phyloP scores from a whole-genome alignment of 169 alveolate genomes.

The Plasmodium cynomolgi region DNA sequence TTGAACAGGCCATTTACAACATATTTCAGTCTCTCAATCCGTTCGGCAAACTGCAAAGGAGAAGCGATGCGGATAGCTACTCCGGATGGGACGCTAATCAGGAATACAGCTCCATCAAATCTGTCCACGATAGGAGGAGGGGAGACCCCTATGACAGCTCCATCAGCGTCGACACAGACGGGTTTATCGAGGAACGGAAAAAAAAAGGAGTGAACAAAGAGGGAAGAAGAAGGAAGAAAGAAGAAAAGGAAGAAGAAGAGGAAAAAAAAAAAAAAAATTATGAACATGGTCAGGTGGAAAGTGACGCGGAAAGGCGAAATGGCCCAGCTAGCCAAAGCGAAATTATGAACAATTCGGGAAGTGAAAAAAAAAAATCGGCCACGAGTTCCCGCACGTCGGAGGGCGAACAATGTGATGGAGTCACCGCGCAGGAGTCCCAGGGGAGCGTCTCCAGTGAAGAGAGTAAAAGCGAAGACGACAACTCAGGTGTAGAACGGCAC shows the following conservation, averaged over 20 bases:
- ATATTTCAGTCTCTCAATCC: background rate
- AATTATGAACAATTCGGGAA: background rate
- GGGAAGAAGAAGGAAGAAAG: background rate
- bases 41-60: background rate
- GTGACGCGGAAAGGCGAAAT: background rate
- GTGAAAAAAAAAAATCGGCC: background rate
- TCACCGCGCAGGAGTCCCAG: background rate
- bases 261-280: background rate
- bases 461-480: background rate
- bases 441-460: background rate
- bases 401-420: background rate
- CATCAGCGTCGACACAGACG: background rate
- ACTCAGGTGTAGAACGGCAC: background rate
- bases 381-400: background rate
- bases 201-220: background rate
- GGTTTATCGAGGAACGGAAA: background rate
- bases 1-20: slow-evolving; percentile 1
- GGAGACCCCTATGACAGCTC: background rate
- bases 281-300: slow-evolving; percentile 3
- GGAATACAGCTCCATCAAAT: background rate
- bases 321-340: background rate
- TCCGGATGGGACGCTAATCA: background rate
- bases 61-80: background rate
- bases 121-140: background rate
- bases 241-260: background rate